Conservation (phyloP, 495 filamentous ascomycete genomes). For the Rusavskia elegans region DNA sequence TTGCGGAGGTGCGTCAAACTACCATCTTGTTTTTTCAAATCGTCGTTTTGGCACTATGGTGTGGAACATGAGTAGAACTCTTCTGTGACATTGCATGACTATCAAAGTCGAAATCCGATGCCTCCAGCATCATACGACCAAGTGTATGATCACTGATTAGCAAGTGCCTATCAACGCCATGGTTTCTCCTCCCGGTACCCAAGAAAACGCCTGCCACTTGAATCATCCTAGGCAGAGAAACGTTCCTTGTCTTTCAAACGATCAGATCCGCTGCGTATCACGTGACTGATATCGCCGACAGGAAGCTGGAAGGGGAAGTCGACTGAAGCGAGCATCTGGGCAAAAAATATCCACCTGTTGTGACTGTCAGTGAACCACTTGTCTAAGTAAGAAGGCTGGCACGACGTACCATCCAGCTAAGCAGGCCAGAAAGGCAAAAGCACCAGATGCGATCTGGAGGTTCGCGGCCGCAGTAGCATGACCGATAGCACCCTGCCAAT, state of each 20-base stretch:
- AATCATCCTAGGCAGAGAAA: background rate
- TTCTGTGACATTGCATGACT: too few relatives aligned
- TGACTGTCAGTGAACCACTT: background rate
- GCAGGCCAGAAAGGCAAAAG: conserved; percentile 11
- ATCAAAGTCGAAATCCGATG: too few relatives aligned
- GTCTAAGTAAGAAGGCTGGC: background rate
- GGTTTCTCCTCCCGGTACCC: background rate
- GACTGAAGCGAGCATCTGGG: conserved; percentile 36
- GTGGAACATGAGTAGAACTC: too few relatives aligned
- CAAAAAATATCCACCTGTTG: conserved; percentile 35
- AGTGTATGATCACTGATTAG: too few relatives aligned
- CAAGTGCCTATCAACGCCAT: background rate
- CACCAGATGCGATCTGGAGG: conserved; percentile 15
- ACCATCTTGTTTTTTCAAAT: too few relatives aligned
- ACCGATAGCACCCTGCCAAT: conserved; percentile 27
- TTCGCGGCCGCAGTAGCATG: conserved; percentile 9
- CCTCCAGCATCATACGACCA: too few relatives aligned
- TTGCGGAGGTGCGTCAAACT: too few relatives aligned
- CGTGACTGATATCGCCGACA: conserved; percentile 30
- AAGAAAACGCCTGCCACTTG: background rate
- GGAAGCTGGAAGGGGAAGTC: conserved; percentile 41
- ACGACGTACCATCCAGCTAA: conserved; percentile 10
- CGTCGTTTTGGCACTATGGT: too few relatives aligned
- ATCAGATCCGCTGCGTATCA: conserved; percentile 7
- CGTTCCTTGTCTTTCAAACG: conserved; percentile 5